Base-by-base conservation (phyloP, 2,329 filamentous ascomycete species). In the Verticillium klebahnii region DNA sequence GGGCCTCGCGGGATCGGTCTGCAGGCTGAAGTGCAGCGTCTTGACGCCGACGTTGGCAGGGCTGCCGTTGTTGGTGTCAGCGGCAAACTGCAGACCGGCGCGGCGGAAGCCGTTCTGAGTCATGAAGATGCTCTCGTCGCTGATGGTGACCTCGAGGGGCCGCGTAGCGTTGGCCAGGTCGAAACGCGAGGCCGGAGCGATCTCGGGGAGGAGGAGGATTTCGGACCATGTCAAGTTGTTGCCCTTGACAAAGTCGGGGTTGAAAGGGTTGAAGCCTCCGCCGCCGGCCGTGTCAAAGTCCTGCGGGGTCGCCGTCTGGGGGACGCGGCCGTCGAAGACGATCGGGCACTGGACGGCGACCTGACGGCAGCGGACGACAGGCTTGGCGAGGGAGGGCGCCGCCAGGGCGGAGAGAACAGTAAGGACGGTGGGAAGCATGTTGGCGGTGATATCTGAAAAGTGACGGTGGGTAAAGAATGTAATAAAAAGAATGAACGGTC, bases 11-110 rank as follows among this genome's bases (percentile, higher is more conserved):
- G 71, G 63, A 65, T 88, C 84, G 68, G 83, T 82, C 71, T 78
- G 78, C 36, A 89, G 69, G 66, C 81, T 84, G 72, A 85, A 88
- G 73, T 89, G 86, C 58, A 88, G 77, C 1, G 85, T 87, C 74
- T 86, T 87, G 62, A 86, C 72, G 32, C 84, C 85, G 31, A 71
- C 70, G 40, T 79, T 83, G 25, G 80, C 82, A 59, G 85, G 84
- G 54, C 79, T 78, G 60, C 82, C 76, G 19, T 72, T 75, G 75
- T 82, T 80, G 75, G 80, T 74, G 45, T 52, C 45, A 19, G n/a
- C 19, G 66, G 77, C 72, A 12, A 81, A 77, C 60, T 85, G 78
- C 59, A 87, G 77, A 63, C 86, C 85, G 1, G 82, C 83, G 64
- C 86, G 83, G 50, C 86, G 80, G 75, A 89, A 88, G 23, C 86